A percentile compares a stretch with the other conserved stretches of the same genome.
Conservation (phyloP, 2,329 filamentous ascomycete genomes). For the Ophiobolus disseminans region DNA sequence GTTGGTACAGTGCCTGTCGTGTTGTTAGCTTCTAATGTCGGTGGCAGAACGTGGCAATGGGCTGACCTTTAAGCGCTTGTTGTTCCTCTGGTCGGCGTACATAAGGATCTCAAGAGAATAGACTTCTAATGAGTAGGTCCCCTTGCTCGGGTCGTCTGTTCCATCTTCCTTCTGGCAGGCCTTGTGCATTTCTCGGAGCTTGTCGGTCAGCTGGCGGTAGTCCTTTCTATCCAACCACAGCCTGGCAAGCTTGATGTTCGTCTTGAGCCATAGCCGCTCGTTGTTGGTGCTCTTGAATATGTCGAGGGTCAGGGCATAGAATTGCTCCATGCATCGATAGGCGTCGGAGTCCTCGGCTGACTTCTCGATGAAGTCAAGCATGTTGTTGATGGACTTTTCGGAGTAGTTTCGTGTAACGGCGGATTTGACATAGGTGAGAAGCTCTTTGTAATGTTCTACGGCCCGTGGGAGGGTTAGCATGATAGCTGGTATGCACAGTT, state of each 20-base stretch:
- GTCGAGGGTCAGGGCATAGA: slow-evolving; percentile 90
- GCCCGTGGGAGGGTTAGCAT: slow-evolving; percentile 63
- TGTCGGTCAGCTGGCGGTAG: slow-evolving; percentile 79
- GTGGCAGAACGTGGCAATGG: slow-evolving; percentile 18
- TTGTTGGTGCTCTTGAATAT: slow-evolving; percentile 98
- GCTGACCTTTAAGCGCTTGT: slow-evolving; percentile 85
- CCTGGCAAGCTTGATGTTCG: slow-evolving; percentile 94
- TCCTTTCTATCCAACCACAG: slow-evolving; percentile 91
- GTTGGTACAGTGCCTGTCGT: slow-evolving; percentile 77
- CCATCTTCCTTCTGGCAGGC: slow-evolving; percentile 89
- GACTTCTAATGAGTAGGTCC: slow-evolving; percentile 93
- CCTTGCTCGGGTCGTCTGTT: slow-evolving; percentile 89
- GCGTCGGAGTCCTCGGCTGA: slow-evolving; percentile 74
- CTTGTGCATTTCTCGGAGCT: slow-evolving; percentile 85
- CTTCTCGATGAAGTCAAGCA: slow-evolving; percentile 98
- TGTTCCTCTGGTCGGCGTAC: slow-evolving; percentile 96
- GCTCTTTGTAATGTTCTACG: slow-evolving; percentile 88
- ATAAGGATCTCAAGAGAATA: slow-evolving; percentile 98
- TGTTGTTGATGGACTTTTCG: slow-evolving; percentile 99
- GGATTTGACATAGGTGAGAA: slow-evolving; percentile 95
- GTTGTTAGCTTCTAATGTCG: slow-evolving; percentile 32
- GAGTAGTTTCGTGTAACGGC: slow-evolving; percentile 98
- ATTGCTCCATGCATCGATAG: slow-evolving; percentile 86
- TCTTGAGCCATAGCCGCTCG: slow-evolving; percentile 96
- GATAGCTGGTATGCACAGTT: background rate